Base-by-base conservation (phyloP, 768 basidiomycete genomes). In the Serendipita vermifera region DNA sequence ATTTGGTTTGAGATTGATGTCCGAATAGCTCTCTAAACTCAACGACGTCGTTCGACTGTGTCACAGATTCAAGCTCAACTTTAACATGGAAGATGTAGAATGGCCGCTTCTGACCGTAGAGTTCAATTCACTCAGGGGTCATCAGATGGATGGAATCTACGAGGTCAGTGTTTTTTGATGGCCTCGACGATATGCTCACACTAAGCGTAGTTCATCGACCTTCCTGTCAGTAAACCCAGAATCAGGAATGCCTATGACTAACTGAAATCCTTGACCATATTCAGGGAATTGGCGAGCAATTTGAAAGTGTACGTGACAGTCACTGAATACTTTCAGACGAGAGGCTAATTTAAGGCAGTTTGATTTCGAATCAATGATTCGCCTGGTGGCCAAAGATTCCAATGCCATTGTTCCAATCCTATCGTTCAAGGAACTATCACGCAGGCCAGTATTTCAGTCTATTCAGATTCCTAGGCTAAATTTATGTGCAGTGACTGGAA, bases 1-100 rank as follows among this genome's bases (percentile, higher is more conserved):
- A n/a, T n/a, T n/a, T n/a, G n/a, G n/a, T n/a, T n/a, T n/a, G n/a
- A n/a, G n/a, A n/a, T n/a, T n/a, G n/a, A n/a, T n/a, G n/a, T n/a
- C n/a, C n/a, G n/a, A n/a, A n/a, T n/a, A 51, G 46, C 46, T 51
- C 17, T 22, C 24, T 9, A 51, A 27, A 27, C 29, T 51, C n/a
- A 51, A 51, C 24, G 46, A 51, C 29, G 32, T 51, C 22, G 32
- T 51, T 51, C 9, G 46, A 51, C 46, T 51, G n/a, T 51, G 46
- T n/a, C 32, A 27, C 46, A 22, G 46, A 7, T 51, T 51, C 3
- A 51, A 51, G 24, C 46, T 51, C 22, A 7, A 15, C 27, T 51
- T 51, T 31, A 20, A 51, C 9, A 51, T 51, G 46, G 9, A 51
- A 15, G 46, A 51, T 29, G 46, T 51, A 22, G 46, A 51, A 31